These are phyloP conservation scores for Ceratocystiopsis brevicomis DNA, from an alignment of 2,329 filamentous ascomycete genomes.

Conservation along the genomic window DNA sequence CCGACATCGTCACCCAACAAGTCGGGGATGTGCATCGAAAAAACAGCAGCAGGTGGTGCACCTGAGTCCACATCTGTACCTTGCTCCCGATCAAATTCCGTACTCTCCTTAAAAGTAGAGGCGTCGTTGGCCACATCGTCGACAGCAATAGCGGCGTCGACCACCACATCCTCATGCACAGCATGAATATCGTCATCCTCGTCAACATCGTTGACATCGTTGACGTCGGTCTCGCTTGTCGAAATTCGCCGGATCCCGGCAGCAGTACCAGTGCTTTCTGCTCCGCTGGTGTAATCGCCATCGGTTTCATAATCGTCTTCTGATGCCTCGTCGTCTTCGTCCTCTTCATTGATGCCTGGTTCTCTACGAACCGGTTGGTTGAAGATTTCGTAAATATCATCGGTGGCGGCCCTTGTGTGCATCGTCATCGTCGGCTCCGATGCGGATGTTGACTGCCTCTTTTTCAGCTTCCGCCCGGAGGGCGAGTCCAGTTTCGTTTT, in stretches of 20 bases:
- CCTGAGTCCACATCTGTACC: no score
- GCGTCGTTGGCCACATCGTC: constrained; percentile 19
- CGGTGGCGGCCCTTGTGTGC: constrained; percentile 83
- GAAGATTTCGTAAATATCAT: constrained; percentile 95
- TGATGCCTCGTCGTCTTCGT: constrained; percentile 32
- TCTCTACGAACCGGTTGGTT: constrained; percentile 52
- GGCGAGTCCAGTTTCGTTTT: constrained; percentile 88
- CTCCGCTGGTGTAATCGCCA: constrained; percentile 64
- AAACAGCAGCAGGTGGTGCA: no score
- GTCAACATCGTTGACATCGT: constrained; percentile 19
- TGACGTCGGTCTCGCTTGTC: constrained; percentile 27
- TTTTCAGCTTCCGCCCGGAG: constrained; percentile 63
- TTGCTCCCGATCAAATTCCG: no score
- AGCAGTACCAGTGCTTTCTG: constrained; percentile 59
- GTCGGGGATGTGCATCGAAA: constrained; percentile 34
- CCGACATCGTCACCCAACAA: constrained; percentile 17
- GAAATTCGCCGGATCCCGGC: constrained; percentile 29
- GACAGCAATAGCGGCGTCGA: constrained; percentile 25
- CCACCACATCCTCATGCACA: constrained; percentile 18
- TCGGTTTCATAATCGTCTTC: constrained; percentile 46
- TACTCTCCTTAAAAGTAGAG: no score
- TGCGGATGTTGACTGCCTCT: constrained; percentile 34
- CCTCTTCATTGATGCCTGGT: constrained; percentile 14
- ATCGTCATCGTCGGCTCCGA: constrained; percentile 94
- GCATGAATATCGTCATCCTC: constrained; percentile 32